phyloP scores from a whole-genome alignment of 495 filamentous ascomycete genomes.

The Neurospora pannonica region DNA sequence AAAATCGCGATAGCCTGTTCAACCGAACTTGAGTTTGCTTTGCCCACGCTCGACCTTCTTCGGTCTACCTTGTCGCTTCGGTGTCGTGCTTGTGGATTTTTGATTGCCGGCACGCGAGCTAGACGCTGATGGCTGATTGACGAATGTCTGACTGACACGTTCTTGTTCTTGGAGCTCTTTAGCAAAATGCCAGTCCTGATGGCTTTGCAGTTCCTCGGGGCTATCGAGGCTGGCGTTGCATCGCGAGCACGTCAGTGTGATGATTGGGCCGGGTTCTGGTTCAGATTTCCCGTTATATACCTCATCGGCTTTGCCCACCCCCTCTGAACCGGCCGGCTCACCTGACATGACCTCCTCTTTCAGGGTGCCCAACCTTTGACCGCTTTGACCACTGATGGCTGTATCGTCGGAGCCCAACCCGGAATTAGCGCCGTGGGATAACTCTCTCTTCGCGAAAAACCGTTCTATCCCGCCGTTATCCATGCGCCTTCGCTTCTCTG shows the following conservation, averaged over 20 bases:
- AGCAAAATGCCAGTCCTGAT: constrained; percentile 94
- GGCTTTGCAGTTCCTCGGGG: constrained; percentile 55
- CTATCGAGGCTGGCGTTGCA: constrained; percentile 52
- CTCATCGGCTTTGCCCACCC: constrained; percentile 6
- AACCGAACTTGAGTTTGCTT: constrained; percentile 63
- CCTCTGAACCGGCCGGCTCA: constrained; percentile 1
- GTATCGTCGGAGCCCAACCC: constrained; percentile 20
- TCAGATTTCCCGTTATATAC: constrained; percentile 10
- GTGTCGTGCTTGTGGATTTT: constrained; percentile 24
- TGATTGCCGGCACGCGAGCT: constrained; percentile 12
- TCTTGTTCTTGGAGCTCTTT: constrained; percentile 63
- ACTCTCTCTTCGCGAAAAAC: constrained; percentile 44
- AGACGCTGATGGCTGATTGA: constrained; percentile 20
- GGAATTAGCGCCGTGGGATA: constrained; percentile 15
- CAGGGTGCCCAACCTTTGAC: constrained; percentile 16
- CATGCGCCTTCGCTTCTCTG: constrained; percentile 44
- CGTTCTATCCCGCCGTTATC: constrained; percentile 43
- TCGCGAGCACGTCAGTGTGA: constrained; percentile 50
- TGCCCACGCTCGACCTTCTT: constrained; percentile 67
- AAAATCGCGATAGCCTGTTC: constrained; percentile 17
- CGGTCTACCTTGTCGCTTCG: constrained; percentile 20
- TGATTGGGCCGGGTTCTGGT: constrained; percentile 30
- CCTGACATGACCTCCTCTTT: constrained; percentile 3
- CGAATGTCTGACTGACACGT: constrained; percentile 37
- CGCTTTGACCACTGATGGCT: constrained; percentile 12